Base-by-base conservation (phyloP, 176 grass and related monocot species). In the Neostapfia colusana region DNA sequence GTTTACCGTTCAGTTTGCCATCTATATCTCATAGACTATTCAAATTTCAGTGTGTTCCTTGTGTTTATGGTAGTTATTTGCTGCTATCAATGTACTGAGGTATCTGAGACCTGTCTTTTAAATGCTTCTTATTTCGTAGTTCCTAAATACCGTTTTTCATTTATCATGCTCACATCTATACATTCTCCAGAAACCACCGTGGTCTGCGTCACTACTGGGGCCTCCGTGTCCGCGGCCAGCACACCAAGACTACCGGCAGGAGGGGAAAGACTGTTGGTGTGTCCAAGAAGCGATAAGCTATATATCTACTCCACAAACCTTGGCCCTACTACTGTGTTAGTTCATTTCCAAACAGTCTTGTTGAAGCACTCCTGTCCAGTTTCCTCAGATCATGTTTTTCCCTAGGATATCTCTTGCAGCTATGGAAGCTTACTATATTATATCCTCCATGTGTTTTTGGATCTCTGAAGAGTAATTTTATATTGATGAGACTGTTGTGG, bases 251-350 rank as follows among this genome's bases (percentile, higher is more conserved):
- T 42, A 93, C 94, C 4, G 94, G 94, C 5, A 86, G 94, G 67
- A 91, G 91, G 79, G 94, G 95, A 82, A 94, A 98, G 87, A 98
- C 95, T 27, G 95, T 98, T 27, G 95, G 87, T 92, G 95, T 98
- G 44, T 98, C 95, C 40, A 94, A 93, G 95, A 97, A 97, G 89
- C 81, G 91, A 91, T 97, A 78, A 86, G 61, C 77, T 51, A 40
- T 20, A 14, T 20, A 38, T 37, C 17, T 13, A 39, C 11, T 74
- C 1, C 5, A 39, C 42, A 70, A 75, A 76, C 42, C 25, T 48
- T 81, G 45, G 8, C 0, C n/a, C 7, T 38, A 21, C 16, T 67
- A 48, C 59, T 69, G 6, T 45, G 11, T n/a, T 81, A 54, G 45
- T 66, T 77, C n/a, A n/a, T 28, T 43, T 48, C 24, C 6, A 39